Evolutionary conservation across 129 eudicot genomes (phyloP).

Genomic region (carrot (Daucus carota)): DNA sequence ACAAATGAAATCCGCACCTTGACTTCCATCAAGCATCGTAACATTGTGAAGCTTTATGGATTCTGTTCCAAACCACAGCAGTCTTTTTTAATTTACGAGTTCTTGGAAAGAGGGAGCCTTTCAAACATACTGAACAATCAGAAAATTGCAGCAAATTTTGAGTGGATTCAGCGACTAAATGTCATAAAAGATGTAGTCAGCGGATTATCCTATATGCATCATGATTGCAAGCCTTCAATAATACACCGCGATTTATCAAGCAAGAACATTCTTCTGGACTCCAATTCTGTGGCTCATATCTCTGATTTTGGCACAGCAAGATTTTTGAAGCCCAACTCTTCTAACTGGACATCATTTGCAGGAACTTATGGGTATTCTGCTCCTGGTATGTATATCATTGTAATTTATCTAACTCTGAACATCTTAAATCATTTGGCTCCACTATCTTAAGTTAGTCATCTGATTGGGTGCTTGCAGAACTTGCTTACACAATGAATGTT

Average conservation of each 20-base stretch:
- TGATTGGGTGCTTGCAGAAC: neutral
- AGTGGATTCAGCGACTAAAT: conserved; percentile 1
- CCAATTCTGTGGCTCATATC: conserved; percentile 6
- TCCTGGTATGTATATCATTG: neutral
- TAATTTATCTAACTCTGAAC: neutral
- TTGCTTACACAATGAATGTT: conserved; percentile 8
- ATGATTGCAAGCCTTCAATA: conserved; percentile 1
- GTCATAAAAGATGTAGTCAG: conserved; percentile 7
- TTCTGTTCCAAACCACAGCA: conserved; percentile 1
- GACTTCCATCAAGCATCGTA: neutral
- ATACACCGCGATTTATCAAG: conserved; percentile 9
- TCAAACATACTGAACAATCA: neutral
- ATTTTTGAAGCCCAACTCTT: conserved; percentile 6
- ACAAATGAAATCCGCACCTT: conserved; percentile 6
- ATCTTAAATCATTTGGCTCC: neutral
- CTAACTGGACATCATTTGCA: conserved; percentile 12
- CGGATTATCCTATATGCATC: conserved; percentile 8
- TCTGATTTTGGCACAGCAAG: conserved; percentile 10
- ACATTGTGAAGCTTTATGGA: conserved; percentile 10
- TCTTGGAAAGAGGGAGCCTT: conserved; percentile 5
- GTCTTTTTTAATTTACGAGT: conserved; percentile 4
- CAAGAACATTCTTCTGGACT: conserved; percentile 7
- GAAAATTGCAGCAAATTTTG: neutral
- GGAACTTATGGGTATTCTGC: conserved; percentile 10
- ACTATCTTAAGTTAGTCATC: neutral